Conservation (phyloP, 352 stramenopile species). For the Pythium dissotocum region DNA sequence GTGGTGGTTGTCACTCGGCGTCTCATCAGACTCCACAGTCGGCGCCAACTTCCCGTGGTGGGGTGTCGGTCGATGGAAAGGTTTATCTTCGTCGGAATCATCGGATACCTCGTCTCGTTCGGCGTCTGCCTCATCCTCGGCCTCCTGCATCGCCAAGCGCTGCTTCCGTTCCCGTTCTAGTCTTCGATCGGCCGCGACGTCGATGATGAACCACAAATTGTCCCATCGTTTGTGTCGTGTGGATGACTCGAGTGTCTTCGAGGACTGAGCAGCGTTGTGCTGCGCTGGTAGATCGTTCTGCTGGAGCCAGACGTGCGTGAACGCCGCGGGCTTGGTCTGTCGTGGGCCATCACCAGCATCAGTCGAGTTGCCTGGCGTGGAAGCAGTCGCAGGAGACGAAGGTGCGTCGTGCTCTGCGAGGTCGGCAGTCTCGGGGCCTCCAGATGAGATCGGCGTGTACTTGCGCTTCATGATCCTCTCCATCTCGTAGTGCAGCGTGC, state of each 20-base stretch:
- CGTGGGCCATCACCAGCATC: background rate
- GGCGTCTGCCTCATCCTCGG: conserved; percentile 11
- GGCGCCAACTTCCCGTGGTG: background rate
- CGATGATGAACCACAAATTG: conserved; percentile 30
- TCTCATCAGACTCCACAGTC: background rate
- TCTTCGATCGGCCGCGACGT: conserved; percentile 7
- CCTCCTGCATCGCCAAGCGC: conserved; percentile 9
- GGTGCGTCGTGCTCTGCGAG: conserved; percentile 1
- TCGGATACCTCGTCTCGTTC: background rate
- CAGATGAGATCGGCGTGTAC: conserved; percentile 13
- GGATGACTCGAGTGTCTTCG: background rate
- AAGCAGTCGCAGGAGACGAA: background rate
- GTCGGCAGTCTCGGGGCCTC: background rate
- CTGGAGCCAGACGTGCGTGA: conserved; percentile 28
- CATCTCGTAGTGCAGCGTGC: conserved; percentile 28
- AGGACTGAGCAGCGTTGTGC: background rate
- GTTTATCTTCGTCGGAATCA: conserved; percentile 2
- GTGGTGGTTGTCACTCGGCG: background rate
- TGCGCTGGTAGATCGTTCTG: conserved; percentile 22
- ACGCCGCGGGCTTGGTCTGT: background rate
- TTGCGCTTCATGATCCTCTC: conserved; percentile 25
- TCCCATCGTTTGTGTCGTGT: conserved; percentile 18
- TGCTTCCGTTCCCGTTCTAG: conserved; percentile 14
- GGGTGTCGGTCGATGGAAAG: background rate
- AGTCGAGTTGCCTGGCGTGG: background rate